phyloP scores from a whole-genome alignment of 192 early-diverging fungal species.

The Glomus cerebriforme region DNA sequence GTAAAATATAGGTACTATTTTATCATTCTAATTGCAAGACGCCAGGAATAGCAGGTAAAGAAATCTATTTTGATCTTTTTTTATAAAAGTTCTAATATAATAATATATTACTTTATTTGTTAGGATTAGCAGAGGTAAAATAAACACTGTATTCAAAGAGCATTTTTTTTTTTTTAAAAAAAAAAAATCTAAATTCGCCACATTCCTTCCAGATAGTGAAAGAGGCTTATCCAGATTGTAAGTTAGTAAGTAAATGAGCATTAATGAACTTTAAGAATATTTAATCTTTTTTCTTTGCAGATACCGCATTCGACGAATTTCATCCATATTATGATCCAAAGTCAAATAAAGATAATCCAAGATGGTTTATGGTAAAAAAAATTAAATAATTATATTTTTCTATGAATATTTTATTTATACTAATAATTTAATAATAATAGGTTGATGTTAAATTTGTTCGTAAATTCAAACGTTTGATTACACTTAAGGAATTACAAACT shows the following conservation, averaged over 20 bases:
- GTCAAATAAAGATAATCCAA: conserved; percentile 62
- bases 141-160: no score
- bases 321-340: conserved; percentile 84
- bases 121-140: background rate
- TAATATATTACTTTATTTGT: background rate
- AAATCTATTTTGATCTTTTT: background rate
- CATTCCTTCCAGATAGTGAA: conserved; percentile 43
- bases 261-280: background rate
- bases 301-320: conserved; percentile 69
- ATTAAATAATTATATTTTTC: background rate
- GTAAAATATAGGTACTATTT: conserved; percentile 53
- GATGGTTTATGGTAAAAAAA: conserved; percentile 76
- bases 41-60: conserved; percentile 79
- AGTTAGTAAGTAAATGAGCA: background rate
- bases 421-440: conserved; percentile 26
- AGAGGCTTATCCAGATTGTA: conserved; percentile 70
- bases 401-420: background rate
- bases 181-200: no score
- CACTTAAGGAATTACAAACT: conserved; percentile 69
- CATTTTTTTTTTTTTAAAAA: no score
- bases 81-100: background rate
- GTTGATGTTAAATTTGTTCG: conserved; percentile 78
- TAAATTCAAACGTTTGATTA: conserved; percentile 61
- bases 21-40: conserved; percentile 87
- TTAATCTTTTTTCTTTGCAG: background rate